A percentile compares a stretch with the other conserved stretches of the same genome.
Conservation (phyloP, 495 filamentous ascomycete genomes). For the Gamarada debralockiae region DNA sequence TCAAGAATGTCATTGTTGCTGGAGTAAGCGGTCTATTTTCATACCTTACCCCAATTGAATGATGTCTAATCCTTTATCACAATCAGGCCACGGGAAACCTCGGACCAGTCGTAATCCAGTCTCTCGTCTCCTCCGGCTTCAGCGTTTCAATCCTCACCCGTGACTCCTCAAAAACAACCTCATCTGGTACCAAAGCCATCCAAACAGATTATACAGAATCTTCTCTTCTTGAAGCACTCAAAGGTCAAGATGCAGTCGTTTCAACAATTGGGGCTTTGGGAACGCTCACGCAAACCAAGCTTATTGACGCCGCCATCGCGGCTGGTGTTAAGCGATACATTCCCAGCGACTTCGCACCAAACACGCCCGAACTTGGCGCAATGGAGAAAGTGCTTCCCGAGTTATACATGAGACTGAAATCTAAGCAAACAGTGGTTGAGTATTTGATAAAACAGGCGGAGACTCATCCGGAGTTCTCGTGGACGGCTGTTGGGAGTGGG, state of each 20-base stretch:
- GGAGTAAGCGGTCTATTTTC: too few species aligned
- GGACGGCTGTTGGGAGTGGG: constrained; percentile 39
- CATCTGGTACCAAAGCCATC: constrained; percentile 37
- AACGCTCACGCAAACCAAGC: constrained; percentile 37
- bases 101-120: constrained; percentile 48
- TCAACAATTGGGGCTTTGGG: constrained; percentile 48
- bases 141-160: constrained; percentile 52
- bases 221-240: constrained; percentile 37
- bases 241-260: constrained; percentile 52
- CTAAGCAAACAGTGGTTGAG: constrained; percentile 37
- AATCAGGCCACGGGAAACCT: too few species aligned
- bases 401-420: constrained; percentile 27
- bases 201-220: constrained; percentile 35
- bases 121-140: constrained; percentile 46
- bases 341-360: constrained; percentile 53
- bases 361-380: constrained; percentile 33
- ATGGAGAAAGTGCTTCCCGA: constrained; percentile 35
- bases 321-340: constrained; percentile 58
- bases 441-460: constrained; percentile 32
- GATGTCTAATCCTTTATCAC: too few species aligned
- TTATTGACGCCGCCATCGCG: constrained; percentile 55
- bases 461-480: constrained; percentile 34
- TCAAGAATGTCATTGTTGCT: too few species aligned
- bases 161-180: constrained; percentile 34
- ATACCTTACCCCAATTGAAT: too few species aligned